Base-by-base conservation (phyloP, 495 filamentous ascomycete genomes). In the Bryoglossum gracile region DNA sequence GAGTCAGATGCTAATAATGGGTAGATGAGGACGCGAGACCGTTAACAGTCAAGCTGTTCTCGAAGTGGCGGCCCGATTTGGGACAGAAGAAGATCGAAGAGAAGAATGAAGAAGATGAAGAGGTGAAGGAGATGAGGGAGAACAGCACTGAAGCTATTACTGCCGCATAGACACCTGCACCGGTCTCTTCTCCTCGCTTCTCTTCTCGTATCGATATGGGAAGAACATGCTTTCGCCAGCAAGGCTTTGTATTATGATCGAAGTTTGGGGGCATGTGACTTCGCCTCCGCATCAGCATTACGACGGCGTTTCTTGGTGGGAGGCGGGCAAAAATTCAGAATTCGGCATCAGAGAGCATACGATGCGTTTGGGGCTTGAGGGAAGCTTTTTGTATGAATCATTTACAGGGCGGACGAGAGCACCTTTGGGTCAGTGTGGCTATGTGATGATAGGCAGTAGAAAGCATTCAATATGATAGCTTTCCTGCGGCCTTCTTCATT, bases 21-120 rank as follows among this genome's bases (percentile, higher is more conserved):
- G 1, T 16, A 64, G 56, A 58, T 37, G 73, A 77, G 58, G 74
- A 80, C 41, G 69, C 75, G 6, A 67, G 73, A 24, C 69, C 74
- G 0, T 63, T 76, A 51, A 71, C 75, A 6, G 66, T 64, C 4
- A 80, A 78, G 53, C 77, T 74, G 43, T 61, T 80, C 4, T 56
- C 66, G 34, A 74, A 71, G 58, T 78, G 69, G 67, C 65, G 75
- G 40, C 75, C 75, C 5, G 68, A 65, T 8, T 74, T 75, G 35
- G 54, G 75, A 24, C 56, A 61, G 16, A 16, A 50, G 26, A 17
- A 51, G 16, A 51, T 52, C 26, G 21, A 14, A 26, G 24, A 44
- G 17, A 47, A 57, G 4, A 48, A 54, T 6, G 5, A 5, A 26
- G 17, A 50, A 18, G 49, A 52, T 21, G 25, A 21, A 26, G 19